Conservation (phyloP, 306 rosid genomes). For the Pachyrhizus erosus region DNA sequence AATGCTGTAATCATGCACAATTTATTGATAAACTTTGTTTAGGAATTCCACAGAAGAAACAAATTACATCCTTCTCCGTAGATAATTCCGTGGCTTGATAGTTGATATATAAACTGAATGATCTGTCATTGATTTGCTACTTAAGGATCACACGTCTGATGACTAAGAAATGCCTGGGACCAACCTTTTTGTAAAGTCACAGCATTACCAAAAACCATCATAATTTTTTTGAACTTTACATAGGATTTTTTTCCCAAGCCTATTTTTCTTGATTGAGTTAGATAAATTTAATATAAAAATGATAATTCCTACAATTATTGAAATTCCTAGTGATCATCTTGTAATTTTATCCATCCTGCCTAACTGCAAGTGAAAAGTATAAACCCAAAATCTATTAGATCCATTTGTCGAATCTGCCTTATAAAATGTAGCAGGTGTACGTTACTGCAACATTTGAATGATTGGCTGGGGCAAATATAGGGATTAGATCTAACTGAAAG, state of each 20-base stretch:
- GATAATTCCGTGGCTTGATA: conserved; percentile 23
- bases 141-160: conserved; percentile 3
- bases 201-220: conserved; percentile 1
- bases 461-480: conserved; percentile 26
- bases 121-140: conserved; percentile 29
- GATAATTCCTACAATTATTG: conserved; percentile 3
- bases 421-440: background rate
- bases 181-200: conserved; percentile 3
- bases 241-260: conserved; percentile 21
- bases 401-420: too few species aligned
- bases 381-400: conserved; percentile 10
- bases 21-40: conserved; percentile 21
- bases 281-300: conserved; percentile 4
- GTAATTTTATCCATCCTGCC: conserved; percentile 24
- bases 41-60: conserved; percentile 22
- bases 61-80: conserved; percentile 19
- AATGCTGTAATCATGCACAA: conserved; percentile 35
- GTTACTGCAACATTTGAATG: conserved; percentile 31
- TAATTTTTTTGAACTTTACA: background rate
- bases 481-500: conserved; percentile 21
- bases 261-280: conserved; percentile 26
- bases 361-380: conserved; percentile 9
- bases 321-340: conserved; percentile 32
- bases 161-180: conserved; percentile 31
- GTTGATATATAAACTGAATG: conserved; percentile 6